These are phyloP conservation scores for Saccharomyces kudriavzevii DNA, from an alignment of 805 yeast species.

Conservation along the genomic window DNA sequence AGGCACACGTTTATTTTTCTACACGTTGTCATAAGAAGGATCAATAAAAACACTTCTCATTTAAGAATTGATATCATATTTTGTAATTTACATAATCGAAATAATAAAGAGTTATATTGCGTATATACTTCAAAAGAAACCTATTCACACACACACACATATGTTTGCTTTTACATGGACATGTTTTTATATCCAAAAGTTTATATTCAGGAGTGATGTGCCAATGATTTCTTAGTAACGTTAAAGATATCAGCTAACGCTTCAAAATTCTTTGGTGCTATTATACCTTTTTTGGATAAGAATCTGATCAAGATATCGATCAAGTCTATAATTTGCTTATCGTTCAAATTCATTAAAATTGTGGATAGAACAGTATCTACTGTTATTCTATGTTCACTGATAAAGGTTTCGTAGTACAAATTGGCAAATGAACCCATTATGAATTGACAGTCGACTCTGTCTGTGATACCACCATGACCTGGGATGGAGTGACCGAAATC, in stretches of 20 bases:
- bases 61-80: background rate
- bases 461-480: conserved; percentile 98
- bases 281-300: conserved; percentile 34
- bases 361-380: conserved; percentile 71
- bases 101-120: background rate
- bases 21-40: background rate
- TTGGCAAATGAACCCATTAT: conserved; percentile 94
- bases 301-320: conserved; percentile 42
- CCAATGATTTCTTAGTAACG: conserved; percentile 4
- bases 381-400: conserved; percentile 62
- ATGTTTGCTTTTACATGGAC: background rate
- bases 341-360: conserved; percentile 60
- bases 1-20: background rate
- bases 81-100: background rate
- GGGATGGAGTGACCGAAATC: conserved; percentile 98
- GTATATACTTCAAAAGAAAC: background rate
- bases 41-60: background rate
- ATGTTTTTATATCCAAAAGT: background rate
- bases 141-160: background rate
- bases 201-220: background rate
- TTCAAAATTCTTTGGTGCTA: conserved; percentile 31
- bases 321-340: conserved; percentile 56
- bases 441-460: conserved; percentile 95
- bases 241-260: conserved; percentile 27
- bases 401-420: conserved; percentile 85